Evolutionary conservation across 2,329 filamentous ascomycete species (phyloP), one percentile per base, ranked within the genome.

Genomic region (Scolecobasidium constrictum): DNA sequence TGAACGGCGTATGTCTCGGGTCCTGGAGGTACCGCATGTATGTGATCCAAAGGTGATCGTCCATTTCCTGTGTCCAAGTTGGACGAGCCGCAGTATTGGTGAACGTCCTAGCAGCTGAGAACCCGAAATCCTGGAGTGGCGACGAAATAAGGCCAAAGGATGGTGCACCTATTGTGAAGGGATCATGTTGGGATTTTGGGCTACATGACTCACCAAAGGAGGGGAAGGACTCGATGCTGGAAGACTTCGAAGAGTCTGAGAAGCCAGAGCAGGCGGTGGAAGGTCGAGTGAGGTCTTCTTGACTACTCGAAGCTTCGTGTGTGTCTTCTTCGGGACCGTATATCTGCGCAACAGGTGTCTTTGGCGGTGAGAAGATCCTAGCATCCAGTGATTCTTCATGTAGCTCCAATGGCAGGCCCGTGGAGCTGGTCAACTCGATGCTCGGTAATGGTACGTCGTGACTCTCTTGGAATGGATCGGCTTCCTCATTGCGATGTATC

Each of bases 1-100:
- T 81, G 66, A 81, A 81, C 0, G 77, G 77, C 1, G 77, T 81
- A 38, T 80, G 69, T 3, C 72, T 76, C 16, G 77, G 77, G 55
- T 81, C 76, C 47, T 77, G 73, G n/a, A 81, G 62, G 54, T 79
- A 80, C 42, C 69, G 66, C 61, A 78, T 73, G 58, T 79, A 81
- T 6, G 74, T 77, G 54, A 76, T 72, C 77, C 77, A 80, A 22
- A 81, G 59, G 53, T 81, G 77, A 44, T 73, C 69, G 53, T 81
- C 77, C 75, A 79, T 80, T 40, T 77, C 75, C 35, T 70, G 61
- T 4, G 72, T 78, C 71, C 77, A 81, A 33, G 59, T 64, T 4
- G 59, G 56, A 53, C 26, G 26, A 9, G 28, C 22, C 5, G 15
- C 15, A n/a, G 26, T 31, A 31, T n/a, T 31, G 35, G 36, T 13